Base-by-base conservation (phyloP, 306 rosid species). In the Quercus dentata region DNA sequence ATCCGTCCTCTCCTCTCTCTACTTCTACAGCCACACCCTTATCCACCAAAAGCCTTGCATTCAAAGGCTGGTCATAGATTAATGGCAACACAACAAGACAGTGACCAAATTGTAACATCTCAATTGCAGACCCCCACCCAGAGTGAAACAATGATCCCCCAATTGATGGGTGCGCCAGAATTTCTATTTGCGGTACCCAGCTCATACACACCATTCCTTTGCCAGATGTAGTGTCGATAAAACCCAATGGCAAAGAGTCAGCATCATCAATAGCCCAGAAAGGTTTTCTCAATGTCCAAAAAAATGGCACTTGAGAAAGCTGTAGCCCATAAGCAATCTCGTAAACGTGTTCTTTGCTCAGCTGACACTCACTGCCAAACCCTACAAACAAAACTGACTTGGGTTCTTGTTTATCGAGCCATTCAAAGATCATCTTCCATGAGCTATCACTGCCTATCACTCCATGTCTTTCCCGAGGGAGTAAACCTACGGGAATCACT, bases 301-400 rank as follows among this genome's bases (percentile, higher is more conserved):
- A 12, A 58, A 90, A 90, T 4, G 86, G 79, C 51, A 90, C 21
- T 57, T 77, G 41, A 5, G 87, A 87, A 10, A 73, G 74, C 74
- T 90, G 89, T 1, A 90, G 31, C 27, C 89, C 90, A 58, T 41
- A 35, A 27, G 89, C 91, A 65, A 90, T 84, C 83, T 82, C 86
- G 52, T 58, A 73, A 58, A 81, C 71, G 61, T 88, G 81, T 10
- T 86, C 86, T 27, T 68, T 84, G 14, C 77, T 78, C 5, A 87
- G 61, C 25, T 76, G 84, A 13, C 76, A 87, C 68, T 87, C 91
- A 56, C 84, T 88, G 17, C 89, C 89, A 75, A 86, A 86, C 31
- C 89, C 89, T 0, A 84, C 87, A 67, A 88, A 88, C 6, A 84
- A 82, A 11, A 84, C 85, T 11, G 87, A 82, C 41, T 71, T 77